These are phyloP conservation scores for Phanerochaete sordida DNA, from an alignment of 768 basidiomycete species.

Conservation along the genomic window DNA sequence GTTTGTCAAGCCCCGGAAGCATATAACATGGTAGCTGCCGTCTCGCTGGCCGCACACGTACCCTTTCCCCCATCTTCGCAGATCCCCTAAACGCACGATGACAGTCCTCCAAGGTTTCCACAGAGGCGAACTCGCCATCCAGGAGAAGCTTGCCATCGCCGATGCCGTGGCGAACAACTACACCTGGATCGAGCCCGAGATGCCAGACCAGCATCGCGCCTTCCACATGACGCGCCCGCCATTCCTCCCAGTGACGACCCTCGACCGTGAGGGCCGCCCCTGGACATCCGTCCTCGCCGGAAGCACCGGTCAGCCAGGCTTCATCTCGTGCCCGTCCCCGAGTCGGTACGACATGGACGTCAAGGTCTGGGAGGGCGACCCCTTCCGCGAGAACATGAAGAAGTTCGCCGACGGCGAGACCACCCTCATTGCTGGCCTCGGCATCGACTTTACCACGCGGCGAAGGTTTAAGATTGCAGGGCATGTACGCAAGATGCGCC, in stretches of 20 bases:
- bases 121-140: slow-evolving; percentile 48
- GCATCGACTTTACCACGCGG: slow-evolving; percentile 54
- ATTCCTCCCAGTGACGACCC: slow-evolving; percentile 54
- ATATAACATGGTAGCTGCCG: too few relatives aligned
- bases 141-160: slow-evolving; percentile 41
- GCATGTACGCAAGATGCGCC: slow-evolving; percentile 24
- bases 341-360: slow-evolving; percentile 37
- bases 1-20: too few relatives aligned
- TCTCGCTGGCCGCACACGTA: too few relatives aligned
- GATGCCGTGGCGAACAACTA: slow-evolving; percentile 35
- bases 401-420: slow-evolving; percentile 3
- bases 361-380: slow-evolving; percentile 52
- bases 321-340: slow-evolving; percentile 35
- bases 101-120: slow-evolving; percentile 34
- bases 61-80: too few relatives aligned
- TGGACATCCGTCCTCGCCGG: slow-evolving; percentile 58
- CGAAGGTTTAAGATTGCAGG: slow-evolving; percentile 65
- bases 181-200: slow-evolving; percentile 39
- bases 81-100: slow-evolving; percentile 22
- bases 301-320: slow-evolving; percentile 42
- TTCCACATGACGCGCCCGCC: slow-evolving; percentile 48
- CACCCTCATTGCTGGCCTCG: slow-evolving; percentile 50
- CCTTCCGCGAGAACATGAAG: slow-evolving; percentile 36
- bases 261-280: slow-evolving; percentile 48
- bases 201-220: slow-evolving; percentile 45